phyloP scores from a whole-genome alignment of 2,329 filamentous ascomycete genomes.

The Trichophyton verrucosum region DNA sequence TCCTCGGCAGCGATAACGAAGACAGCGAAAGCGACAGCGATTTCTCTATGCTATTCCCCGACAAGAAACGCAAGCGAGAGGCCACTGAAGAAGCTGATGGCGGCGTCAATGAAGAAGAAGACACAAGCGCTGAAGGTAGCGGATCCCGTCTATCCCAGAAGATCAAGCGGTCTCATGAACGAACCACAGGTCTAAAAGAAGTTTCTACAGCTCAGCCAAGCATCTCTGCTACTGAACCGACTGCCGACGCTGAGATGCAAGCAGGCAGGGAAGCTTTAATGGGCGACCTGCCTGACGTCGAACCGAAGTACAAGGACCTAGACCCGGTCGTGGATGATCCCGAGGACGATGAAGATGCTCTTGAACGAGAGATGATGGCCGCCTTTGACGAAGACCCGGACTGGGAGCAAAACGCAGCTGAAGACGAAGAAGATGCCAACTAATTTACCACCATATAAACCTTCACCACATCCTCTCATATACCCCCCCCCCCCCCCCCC shows the following conservation, averaged over 20 bases:
- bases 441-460: not conserved
- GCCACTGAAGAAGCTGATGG: slow-evolving; percentile 17
- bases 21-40: slow-evolving; percentile 23
- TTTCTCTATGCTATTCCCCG: slow-evolving; percentile 19
- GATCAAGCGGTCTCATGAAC: slow-evolving; percentile 32
- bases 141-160: slow-evolving; percentile 27
- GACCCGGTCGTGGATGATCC: slow-evolving; percentile 7
- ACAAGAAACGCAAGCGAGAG: slow-evolving; percentile 30
- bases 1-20: slow-evolving; percentile 39
- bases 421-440: slow-evolving; percentile 20
- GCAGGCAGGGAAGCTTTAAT: slow-evolving; percentile 26
- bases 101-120: slow-evolving; percentile 23
- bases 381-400: slow-evolving; percentile 39
- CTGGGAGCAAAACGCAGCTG: slow-evolving; percentile 26
- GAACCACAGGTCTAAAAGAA: slow-evolving; percentile 28
- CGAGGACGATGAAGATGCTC: slow-evolving; percentile 33
- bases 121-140: slow-evolving; percentile 24
- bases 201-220: slow-evolving; percentile 22
- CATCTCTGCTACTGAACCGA: slow-evolving; percentile 39
- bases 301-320: not conserved
- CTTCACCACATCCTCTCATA: too few species aligned
- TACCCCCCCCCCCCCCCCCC: too few species aligned
- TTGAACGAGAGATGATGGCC: slow-evolving; percentile 46
- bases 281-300: slow-evolving; percentile 8
- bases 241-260: slow-evolving; percentile 41